Conservation (phyloP, 2,329 filamentous ascomycete genomes). For the Scedosporium dehoogii region DNA sequence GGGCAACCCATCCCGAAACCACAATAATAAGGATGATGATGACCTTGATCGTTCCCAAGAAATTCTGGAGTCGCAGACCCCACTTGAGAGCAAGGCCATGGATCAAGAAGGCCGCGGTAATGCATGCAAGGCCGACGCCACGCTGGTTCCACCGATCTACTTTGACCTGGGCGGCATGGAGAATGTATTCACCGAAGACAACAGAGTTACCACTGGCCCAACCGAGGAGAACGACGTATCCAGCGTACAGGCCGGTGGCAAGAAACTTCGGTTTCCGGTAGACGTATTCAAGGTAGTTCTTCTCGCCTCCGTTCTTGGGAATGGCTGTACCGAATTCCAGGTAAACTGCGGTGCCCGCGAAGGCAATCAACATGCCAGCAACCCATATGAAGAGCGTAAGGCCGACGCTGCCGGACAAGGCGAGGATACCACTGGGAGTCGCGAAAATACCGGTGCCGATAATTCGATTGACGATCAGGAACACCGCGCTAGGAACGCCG, state of each 20-base stretch:
- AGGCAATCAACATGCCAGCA: constrained; percentile 49
- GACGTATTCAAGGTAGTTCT: constrained; percentile 58
- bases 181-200: constrained; percentile 61
- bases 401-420: constrained; percentile 49
- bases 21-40: constrained; percentile 56
- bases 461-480: constrained; percentile 56
- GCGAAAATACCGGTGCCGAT: constrained; percentile 60
- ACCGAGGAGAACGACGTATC: constrained; percentile 52
- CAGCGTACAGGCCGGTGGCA: constrained; percentile 48
- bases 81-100: constrained; percentile 55
- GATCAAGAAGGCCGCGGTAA: constrained; percentile 55
- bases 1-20: constrained; percentile 49
- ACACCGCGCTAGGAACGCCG: constrained; percentile 42
- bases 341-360: constrained; percentile 53
- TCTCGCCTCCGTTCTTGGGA: constrained; percentile 55
- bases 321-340: constrained; percentile 57
- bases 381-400: constrained; percentile 55
- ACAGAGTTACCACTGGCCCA: constrained; percentile 60
- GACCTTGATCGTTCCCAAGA: constrained; percentile 58
- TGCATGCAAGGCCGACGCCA: constrained; percentile 54
- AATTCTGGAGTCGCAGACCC: constrained; percentile 58
- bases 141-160: constrained; percentile 59
- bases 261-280: constrained; percentile 52
- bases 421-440: constrained; percentile 48
- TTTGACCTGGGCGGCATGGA: constrained; percentile 53